These are phyloP conservation scores for Peronospora tabacina DNA, from an alignment of 352 stramenopile species.

Conservation along the genomic window DNA sequence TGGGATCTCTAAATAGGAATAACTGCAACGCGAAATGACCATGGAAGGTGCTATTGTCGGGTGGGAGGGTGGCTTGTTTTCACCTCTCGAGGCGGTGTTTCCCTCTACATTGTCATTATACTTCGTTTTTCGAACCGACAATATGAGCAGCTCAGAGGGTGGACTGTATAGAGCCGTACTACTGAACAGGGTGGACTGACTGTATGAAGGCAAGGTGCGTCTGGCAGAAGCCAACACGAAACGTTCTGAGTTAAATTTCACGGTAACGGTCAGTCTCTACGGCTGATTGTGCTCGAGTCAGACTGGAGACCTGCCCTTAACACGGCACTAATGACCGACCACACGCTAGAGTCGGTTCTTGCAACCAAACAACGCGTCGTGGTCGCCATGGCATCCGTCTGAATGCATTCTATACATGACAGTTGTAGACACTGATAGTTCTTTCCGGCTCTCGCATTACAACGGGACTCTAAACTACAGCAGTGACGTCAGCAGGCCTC, in stretches of 20 bases:
- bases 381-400: background rate
- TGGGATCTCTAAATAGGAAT: background rate
- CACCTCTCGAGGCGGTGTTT: background rate
- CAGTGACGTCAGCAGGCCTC: too few species aligned
- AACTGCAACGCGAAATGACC: background rate
- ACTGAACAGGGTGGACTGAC: background rate
- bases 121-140: background rate
- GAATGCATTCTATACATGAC: background rate
- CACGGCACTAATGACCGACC: slow-evolving; percentile 8
- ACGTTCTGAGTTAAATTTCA: background rate
- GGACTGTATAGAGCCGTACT: too few species aligned
- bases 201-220: background rate
- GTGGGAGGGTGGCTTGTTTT: background rate
- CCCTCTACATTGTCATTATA: background rate
- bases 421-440: background rate
- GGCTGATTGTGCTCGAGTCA: slow-evolving; percentile 8
- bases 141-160: background rate
- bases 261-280: background rate
- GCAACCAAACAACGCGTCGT: background rate
- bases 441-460: background rate
- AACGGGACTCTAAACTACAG: background rate
- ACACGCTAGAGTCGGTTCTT: background rate
- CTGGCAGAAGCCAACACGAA: background rate
- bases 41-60: background rate
- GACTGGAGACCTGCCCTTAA: slow-evolving; percentile 6